Evolutionary conservation across 2,329 filamentous ascomycete genomes (phyloP), one percentile per base, ranked within the genome.

Genomic region (Diaporthe batatas): DNA sequence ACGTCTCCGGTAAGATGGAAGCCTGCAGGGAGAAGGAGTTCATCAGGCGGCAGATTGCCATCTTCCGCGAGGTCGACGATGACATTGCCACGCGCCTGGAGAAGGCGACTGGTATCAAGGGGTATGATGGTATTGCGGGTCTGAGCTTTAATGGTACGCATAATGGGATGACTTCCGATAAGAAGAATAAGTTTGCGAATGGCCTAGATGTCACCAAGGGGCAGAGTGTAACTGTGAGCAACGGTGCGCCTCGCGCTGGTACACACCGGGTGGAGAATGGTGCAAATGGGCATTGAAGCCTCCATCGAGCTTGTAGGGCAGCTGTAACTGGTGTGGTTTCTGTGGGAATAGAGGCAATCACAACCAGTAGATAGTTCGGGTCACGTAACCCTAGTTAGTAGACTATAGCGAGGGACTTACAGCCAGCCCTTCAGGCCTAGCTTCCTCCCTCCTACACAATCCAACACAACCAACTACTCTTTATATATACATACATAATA

Each of bases 41-140:
- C 3, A 83, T 92, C 80, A 91, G 90, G 84, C 83, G 90, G 21
- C 89, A 91, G 80, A 91, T 92, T 73, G 87, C 85, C 68, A 92
- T 92, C 78, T 91, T 91, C 84, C 84, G 90, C 1, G 89, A 91
- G 78, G 90, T 92, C 0, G 87, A 86, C 8, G 83, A 87, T 0
- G 89, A 91, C 65, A 82, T 92, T 36, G 90, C 89, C 0, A 78
- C 81, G 12, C 82, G 89, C 0, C 78, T 91, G 0, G 90, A 92
- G 83, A 91, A 91, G 83, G 88, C 89, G 0, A 91, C 88, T 3
- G 89, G 90, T 10, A 23, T 73, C 21, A 87, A 90, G 82, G 90
- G 89, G 0, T 91, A 91, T 72, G 83, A 85, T 25, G 87, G 89
- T 0, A 91, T 91, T 59, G 79, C 85, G 5, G 82, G 84, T 3